phyloP scores from a whole-genome alignment of 2,329 filamentous ascomycete species.

The Ophiostoma tasmaniense region DNA sequence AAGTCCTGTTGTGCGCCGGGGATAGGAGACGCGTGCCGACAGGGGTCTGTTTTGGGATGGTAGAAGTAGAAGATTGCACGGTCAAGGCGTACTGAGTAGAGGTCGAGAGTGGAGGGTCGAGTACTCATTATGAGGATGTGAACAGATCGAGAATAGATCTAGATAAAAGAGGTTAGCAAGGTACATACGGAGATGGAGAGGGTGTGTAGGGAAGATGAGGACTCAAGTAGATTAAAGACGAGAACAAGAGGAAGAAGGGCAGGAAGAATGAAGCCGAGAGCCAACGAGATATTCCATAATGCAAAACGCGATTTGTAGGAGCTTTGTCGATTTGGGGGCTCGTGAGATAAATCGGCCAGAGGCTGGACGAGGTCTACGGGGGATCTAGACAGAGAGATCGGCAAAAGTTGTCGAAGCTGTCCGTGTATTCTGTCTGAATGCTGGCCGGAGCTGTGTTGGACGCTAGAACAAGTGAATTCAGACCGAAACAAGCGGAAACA shows the following conservation, averaged over 20 bases:
- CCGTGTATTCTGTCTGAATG: no score
- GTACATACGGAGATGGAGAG: neutral
- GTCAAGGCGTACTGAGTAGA: neutral
- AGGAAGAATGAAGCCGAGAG: neutral
- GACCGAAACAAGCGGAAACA: neutral
- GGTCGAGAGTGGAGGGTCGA: neutral
- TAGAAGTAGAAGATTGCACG: neutral
- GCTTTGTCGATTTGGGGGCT: neutral
- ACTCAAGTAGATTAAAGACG: neutral
- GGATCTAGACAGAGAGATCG: neutral
- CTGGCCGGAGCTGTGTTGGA: neutral
- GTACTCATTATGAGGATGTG: neutral
- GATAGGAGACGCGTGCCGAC: neutral
- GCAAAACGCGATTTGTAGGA: neutral
- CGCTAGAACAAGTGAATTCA: neutral
- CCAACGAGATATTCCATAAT: neutral
- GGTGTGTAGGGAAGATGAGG: neutral
- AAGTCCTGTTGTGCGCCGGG: neutral
- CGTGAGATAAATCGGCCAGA: neutral
- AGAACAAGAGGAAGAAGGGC: neutral
- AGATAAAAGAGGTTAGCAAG: neutral
- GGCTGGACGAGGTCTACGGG: neutral
- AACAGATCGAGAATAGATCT: neutral
- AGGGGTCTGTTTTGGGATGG: neutral
- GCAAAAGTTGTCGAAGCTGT: no score